Base-by-base conservation (phyloP, 495 filamentous ascomycete species). In the Penicillium atrosanguineum region DNA sequence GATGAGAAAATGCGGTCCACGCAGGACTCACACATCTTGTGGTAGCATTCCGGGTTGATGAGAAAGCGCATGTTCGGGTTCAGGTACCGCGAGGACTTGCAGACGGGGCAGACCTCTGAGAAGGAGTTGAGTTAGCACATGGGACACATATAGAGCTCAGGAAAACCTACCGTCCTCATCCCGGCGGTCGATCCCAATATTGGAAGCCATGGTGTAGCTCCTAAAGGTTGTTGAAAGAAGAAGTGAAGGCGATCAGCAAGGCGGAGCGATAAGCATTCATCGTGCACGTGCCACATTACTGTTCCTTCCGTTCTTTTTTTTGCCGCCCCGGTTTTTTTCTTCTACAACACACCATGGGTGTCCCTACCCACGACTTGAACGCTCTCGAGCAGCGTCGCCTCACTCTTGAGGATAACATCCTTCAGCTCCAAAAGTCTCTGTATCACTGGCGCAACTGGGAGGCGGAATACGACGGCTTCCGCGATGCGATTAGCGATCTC, bases 31-130 rank as follows among this genome's bases (percentile, higher is more conserved):
- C 94, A 99, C 90, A 99, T 96, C 56, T 88, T 89, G 81, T 99
- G 94, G 79, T 97, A 99, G 81, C 94, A 99, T 76, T 95, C 90
- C 16, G 93, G 89, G 70, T 97, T 96, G 70, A 97, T 89, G 56
- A 95, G 87, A 73, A 99, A 96, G 47, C 82, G 78, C 83, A 99
- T 91, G 73, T 89, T 84, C 20, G 84, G 85, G 75, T 96, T 97
- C 65, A 97, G 84, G 77, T 97, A 97, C 50, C 90, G 88, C 50
- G 87, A 87, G 48, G 90, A 91, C 71, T 95, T 96, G 86, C 94
- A 99, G 61, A 97, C 88, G 41, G 92, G 95, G 74, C 94, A 99
- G 66, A 91, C 88, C 71, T 97, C 91, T 87, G 57, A 28, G 51
- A 28, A 51, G n/a, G 16, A 16, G 2, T 23, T 23, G 23, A 55